Percentiles rank a stretch among this genome's conserved stretches.
These are phyloP conservation scores for Camelina hispida DNA, from an alignment of 345 rosid genomes.

Conservation along the genomic window DNA sequence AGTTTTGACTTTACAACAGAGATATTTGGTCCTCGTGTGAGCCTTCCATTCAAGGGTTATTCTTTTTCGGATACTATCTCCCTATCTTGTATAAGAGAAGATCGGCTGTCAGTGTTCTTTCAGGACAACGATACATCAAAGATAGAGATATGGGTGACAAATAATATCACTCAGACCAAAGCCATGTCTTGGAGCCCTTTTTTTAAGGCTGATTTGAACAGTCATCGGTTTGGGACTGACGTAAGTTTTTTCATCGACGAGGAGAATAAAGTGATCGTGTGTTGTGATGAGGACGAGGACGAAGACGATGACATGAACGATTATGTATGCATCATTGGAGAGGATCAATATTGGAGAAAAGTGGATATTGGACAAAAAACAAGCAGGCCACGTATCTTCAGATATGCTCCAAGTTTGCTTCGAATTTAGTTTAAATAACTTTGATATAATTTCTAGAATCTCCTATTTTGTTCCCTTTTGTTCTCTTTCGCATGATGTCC, in stretches of 20 bases:
- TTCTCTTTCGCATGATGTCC: too few species aligned
- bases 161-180: background rate
- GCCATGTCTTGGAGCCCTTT: slow-evolving; percentile 16
- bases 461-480: too few species aligned
- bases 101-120: background rate
- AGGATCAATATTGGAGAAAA: background rate
- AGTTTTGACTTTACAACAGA: background rate
- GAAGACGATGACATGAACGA: background rate
- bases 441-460: background rate
- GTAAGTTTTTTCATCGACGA: background rate
- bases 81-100: background rate
- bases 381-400: background rate
- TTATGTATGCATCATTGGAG: background rate
- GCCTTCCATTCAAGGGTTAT: background rate
- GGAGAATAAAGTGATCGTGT: slow-evolving; percentile 7
- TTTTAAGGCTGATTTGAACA: background rate
- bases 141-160: slow-evolving; percentile 11
- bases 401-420: slow-evolving; percentile 26
- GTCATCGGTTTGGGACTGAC: background rate
- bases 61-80: background rate
- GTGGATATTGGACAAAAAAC: background rate
- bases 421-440: background rate
- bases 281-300: background rate
- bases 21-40: background rate
- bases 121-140: background rate